Evolutionary conservation across 176 grass and related monocot genomes (phyloP).

Genomic region (Carex myosuroides): DNA sequence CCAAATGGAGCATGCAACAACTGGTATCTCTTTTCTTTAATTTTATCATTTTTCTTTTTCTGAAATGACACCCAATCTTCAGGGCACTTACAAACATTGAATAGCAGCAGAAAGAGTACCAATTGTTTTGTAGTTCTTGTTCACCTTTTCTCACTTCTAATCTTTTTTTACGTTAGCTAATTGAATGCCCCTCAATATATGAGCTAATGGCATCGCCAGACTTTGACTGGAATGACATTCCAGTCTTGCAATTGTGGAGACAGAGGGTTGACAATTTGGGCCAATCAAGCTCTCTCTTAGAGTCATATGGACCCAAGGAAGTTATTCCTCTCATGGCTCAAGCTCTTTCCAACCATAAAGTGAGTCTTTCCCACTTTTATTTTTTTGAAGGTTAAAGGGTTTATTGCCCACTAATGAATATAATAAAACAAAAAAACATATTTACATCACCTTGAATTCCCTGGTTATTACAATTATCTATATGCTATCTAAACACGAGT

Average conservation of each 20-base stretch:
- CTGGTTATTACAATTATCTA: too few relatives aligned
- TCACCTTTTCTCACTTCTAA: background rate
- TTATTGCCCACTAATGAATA: too few relatives aligned
- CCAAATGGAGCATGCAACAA: conserved; percentile 98
- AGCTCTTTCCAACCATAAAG: conserved; percentile 80
- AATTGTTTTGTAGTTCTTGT: conserved; percentile 3
- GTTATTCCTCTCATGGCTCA: conserved; percentile 61
- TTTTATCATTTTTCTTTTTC: background rate
- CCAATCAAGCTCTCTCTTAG: conserved; percentile 43
- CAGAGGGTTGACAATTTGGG: conserved; percentile 41
- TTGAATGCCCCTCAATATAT: conserved; percentile 97
- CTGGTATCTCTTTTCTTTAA: conserved; percentile 51
- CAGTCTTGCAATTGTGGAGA: conserved; percentile 82
- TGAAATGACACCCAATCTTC: background rate
- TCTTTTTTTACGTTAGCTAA: conserved; percentile 49
- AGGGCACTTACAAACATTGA: background rate
- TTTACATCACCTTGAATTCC: too few relatives aligned
- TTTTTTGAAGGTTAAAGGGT: too few relatives aligned
- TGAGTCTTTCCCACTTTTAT: conserved; percentile 14
- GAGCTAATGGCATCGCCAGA: conserved; percentile 65
- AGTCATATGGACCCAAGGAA: conserved; percentile 76
- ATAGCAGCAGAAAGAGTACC: background rate
- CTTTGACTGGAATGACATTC: conserved; percentile 60
- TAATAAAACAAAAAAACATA: too few relatives aligned
- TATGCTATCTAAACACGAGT: background rate